A percentile compares a stretch with the other conserved stretches of the same genome.
Evolutionary conservation across 1,284 basidiomycete species (phyloP).

Genomic region (Amylostereum areolatum): DNA sequence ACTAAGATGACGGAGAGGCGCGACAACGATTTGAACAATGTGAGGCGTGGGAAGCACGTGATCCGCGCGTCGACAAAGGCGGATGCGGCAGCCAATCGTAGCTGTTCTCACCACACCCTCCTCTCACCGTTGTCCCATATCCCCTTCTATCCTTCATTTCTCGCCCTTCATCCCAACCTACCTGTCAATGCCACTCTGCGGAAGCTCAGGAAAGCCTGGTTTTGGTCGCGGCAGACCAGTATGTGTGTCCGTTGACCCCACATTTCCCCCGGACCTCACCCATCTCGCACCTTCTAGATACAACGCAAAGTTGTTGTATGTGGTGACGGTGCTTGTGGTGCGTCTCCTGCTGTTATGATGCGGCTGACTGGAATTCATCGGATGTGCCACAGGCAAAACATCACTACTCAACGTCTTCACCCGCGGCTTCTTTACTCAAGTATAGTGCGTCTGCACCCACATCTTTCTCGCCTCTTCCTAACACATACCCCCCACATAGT

Average conservation of each 20-base stretch:
- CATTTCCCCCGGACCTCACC: not conserved
- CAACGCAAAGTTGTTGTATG: conserved; percentile 77
- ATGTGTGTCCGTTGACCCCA: not conserved
- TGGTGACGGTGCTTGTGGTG: conserved; percentile 91
- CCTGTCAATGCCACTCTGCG: conserved; percentile 10
- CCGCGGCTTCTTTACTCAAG: conserved; percentile 81
- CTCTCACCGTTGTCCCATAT: not conserved
- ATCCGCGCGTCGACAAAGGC: not conserved
- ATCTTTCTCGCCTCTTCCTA: not conserved
- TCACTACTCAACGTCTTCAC: conserved; percentile 83
- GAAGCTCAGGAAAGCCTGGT: conserved; percentile 8
- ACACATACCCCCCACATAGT: conserved; percentile 1
- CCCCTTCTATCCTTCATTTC: not conserved
- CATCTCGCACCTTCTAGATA: conserved; percentile 29
- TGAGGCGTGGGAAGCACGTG: not conserved
- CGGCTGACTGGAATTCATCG: conserved; percentile 4
- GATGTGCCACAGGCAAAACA: conserved; percentile 54
- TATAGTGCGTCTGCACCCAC: conserved; percentile 56
- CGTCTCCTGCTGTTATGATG: conserved; percentile 16
- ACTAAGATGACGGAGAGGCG: too few relatives aligned
- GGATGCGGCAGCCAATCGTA: too few relatives aligned
- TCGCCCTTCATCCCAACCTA: not conserved
- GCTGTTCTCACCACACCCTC: not conserved
- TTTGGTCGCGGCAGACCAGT: conserved; percentile 14
- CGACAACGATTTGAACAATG: not conserved